Evolutionary conservation across 108 stramenopile species (phyloP), one percentile per base, ranked within the genome.

Genomic region (Pseudonitzschia delicatissima): DNA sequence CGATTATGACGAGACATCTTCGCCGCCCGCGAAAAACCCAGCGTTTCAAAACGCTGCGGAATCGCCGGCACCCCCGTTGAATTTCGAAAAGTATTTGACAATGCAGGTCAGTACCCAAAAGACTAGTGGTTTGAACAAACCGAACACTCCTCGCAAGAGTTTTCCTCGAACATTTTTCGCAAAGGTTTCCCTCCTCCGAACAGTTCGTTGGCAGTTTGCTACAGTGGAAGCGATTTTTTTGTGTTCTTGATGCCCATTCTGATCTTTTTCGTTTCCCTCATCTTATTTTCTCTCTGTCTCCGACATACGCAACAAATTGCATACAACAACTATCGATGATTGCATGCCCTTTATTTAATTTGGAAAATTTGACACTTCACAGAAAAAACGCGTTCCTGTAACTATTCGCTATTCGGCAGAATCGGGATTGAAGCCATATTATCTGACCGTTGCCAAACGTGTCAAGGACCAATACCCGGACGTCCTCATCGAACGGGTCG

Each of bases 381-480:
- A 76, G 68, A 60, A 62, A 31, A 67, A 76, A 27, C 62, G 86
- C 48, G 91, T 93, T 39, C 68, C 73, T 34, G 88, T 90, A 3
- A 75, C 84, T 13, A 81, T 93, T 49, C 86, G 87, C 48, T 93
- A 87, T 62, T 80, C 83, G 4, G 78, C 70, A 27, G 77, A 72
- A 7, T 67, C 87, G 3, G 85, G 84, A 13, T 51, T 93, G 21
- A 78, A 77, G 5, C 87, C 88, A 28, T 93, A 81, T 64, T 93
- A 73, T 75, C 71, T 90, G 45, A 93, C 91, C 7, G 87, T 88
- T 4, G 91, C 88, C 45, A 81, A 86, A 37, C 72, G 74, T 50
- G 70, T 93, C 57, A 90, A 90, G 63, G 73, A 68, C 18, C 40
- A 59, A 17, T 79, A 83, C 63, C 87, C 91, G 0, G 91, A 93